Conservation (phyloP, 176 grass and related monocot species). For the Oryza punctata region DNA sequence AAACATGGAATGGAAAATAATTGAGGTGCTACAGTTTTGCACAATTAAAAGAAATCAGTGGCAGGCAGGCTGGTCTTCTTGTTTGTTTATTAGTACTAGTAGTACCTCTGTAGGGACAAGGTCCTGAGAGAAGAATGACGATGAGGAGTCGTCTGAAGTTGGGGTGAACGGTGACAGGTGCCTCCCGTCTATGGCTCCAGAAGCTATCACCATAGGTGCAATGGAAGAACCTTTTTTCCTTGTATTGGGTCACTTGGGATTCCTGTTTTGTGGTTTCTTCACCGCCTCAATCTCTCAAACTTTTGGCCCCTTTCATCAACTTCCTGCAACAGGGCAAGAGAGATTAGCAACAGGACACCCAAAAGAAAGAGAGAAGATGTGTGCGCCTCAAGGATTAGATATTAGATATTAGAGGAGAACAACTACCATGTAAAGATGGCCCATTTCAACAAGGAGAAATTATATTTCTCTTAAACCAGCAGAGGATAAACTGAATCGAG, state of each 20-base stretch:
- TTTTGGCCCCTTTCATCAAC: constrained; percentile 8
- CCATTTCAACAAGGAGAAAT: not conserved
- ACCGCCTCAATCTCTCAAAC: constrained; percentile 25
- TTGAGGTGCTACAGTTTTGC: not conserved
- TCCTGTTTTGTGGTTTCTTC: not conserved
- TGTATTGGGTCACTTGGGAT: not conserved
- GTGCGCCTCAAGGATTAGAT: not conserved
- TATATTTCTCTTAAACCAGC: not conserved
- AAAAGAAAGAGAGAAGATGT: not conserved
- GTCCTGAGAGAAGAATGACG: constrained; percentile 62
- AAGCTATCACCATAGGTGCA: constrained; percentile 54
- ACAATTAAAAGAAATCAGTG: not conserved
- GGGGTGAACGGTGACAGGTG: constrained; percentile 37
- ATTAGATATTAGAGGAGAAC: constrained; percentile 8
- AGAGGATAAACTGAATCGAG: not conserved
- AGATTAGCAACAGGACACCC: not conserved
- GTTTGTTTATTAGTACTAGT: not conserved
- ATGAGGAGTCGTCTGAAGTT: constrained; percentile 47
- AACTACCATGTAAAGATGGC: not conserved
- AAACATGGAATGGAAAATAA: constrained; percentile 10
- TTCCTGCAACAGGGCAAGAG: constrained; percentile 20
- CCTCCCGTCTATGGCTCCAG: constrained; percentile 46
- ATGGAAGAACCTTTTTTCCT: not conserved
- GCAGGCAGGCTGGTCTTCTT: not conserved
- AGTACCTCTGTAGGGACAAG: constrained; percentile 47